Base-by-base conservation (phyloP, 2,329 filamentous ascomycete genomes). In the Fonsecaea multimorphosa region DNA sequence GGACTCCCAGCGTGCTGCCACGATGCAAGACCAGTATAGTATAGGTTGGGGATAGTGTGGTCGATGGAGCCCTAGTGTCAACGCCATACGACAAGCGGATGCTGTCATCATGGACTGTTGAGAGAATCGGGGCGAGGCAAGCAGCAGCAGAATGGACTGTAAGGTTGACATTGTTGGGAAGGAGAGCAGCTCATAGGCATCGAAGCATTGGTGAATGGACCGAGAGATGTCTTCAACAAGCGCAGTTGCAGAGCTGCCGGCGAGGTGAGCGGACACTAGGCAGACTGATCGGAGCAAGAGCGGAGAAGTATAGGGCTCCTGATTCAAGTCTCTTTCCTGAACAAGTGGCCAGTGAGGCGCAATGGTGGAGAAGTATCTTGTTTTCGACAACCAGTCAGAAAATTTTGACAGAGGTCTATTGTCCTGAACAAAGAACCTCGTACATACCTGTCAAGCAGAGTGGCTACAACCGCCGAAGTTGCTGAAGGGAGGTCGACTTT, bases 301-400 rank as follows among this genome's bases (percentile, higher is more conserved):
- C 16, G 56, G 56, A 44, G 56, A 49, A 58, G 56, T 31, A 12
- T 40, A 58, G 29, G 56, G 56, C 24, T 44, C 44, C 44, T 44
- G 34, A 3, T 24, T n/a, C 9, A 58, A 27, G 11, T 58, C 36
- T 46, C n/a, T 36, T 49, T 44, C 34, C 38, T n/a, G 14, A 12
- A 58, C 56, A 46, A 58, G 27, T 44, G 56, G 56, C 56, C 56
- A 58, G 44, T 44, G 19, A 31, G 56, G 56, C 16, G 56, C 56
- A 19, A 58, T 49, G 22, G 14, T 5, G 9, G 27, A 38, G 38
- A 58, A 58, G 19, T 44, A 58, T 29, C 56, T 58, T n/a, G n/a
- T 49, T 49, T 49, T 24, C 19, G 19, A 14, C 3, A 31, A 19
- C 7, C 44, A 24, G 44, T 49, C 44, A 49, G 44, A 49, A 2